These are phyloP conservation scores for Lactifluus subvellereus DNA, from an alignment of 768 basidiomycete species.

Conservation along the genomic window DNA sequence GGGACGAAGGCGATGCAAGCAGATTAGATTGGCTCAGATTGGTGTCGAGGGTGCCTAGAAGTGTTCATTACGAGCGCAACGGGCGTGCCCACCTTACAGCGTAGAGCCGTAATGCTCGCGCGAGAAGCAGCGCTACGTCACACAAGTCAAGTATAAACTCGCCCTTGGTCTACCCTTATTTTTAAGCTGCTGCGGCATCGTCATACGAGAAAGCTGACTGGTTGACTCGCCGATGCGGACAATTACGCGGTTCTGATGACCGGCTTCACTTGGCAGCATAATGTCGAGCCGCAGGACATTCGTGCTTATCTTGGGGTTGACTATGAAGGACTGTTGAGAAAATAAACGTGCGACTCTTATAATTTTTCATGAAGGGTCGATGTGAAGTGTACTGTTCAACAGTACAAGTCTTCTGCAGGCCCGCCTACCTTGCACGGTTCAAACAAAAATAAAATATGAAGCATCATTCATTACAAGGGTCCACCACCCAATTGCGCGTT, in stretches of 20 bases:
- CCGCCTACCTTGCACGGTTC: neutral
- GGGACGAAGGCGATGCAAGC: no score
- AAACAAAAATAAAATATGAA: neutral
- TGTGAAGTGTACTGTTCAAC: neutral
- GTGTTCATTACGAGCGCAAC: no score
- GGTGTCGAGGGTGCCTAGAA: no score
- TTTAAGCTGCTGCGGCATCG: neutral
- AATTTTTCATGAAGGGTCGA: neutral
- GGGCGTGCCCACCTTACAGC: no score
- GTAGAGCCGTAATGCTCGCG: constrained; percentile 63
- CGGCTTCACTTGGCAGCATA: constrained; percentile 59
- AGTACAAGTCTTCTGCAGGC: neutral
- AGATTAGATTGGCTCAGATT: no score
- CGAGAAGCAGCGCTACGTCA: constrained; percentile 81
- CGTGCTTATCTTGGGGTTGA: constrained; percentile 64
- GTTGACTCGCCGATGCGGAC: constrained; percentile 37
- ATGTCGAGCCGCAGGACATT: constrained; percentile 46
- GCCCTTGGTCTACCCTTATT: neutral
- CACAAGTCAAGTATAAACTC: constrained; percentile 60
- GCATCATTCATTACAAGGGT: neutral
- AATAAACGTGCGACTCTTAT: neutral
- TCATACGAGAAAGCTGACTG: neutral
- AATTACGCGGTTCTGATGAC: constrained; percentile 63
- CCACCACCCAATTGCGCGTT: neutral
- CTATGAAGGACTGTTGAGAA: constrained; percentile 60